Conservation (phyloP, 2,329 filamentous ascomycete genomes). For the Rutstroemia sp. region DNA sequence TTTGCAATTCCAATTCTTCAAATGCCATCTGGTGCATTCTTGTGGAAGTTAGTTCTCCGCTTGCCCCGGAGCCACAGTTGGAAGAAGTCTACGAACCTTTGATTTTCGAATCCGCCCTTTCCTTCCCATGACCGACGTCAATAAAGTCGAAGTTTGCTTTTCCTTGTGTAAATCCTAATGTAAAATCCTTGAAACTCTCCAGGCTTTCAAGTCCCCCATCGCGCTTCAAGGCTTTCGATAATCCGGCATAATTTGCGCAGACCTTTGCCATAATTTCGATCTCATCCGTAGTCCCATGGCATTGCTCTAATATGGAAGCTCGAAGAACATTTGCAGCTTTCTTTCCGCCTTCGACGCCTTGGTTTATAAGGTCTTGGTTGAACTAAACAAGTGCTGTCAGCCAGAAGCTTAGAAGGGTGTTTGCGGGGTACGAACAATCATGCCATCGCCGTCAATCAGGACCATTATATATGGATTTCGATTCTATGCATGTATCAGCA, state of each 20-base stretch:
- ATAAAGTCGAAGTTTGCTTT: slow-evolving; percentile 56
- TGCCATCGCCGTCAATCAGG: slow-evolving; percentile 55
- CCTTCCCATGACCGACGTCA: slow-evolving; percentile 52
- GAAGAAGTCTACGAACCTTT: slow-evolving; percentile 37
- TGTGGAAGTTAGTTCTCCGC: slow-evolving; percentile 12
- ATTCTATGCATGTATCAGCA: slow-evolving; percentile 20
- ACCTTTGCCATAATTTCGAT: slow-evolving; percentile 50
- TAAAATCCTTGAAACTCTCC: slow-evolving; percentile 47
- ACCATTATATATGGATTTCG: slow-evolving; percentile 53
- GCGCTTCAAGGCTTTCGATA: slow-evolving; percentile 42
- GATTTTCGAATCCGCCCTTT: slow-evolving; percentile 53
- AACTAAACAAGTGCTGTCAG: slow-evolving; percentile 39
- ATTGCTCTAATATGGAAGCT: slow-evolving; percentile 40
- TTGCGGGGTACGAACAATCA: slow-evolving; percentile 40
- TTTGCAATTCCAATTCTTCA: slow-evolving; percentile 54
- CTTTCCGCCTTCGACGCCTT: slow-evolving; percentile 39
- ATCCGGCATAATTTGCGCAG: slow-evolving; percentile 45
- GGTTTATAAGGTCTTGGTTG: slow-evolving; percentile 44
- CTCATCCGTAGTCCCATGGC: slow-evolving; percentile 35
- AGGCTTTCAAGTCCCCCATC: slow-evolving; percentile 40
- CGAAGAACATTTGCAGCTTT: slow-evolving; percentile 38
- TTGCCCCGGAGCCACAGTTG: not conserved
- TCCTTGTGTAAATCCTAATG: slow-evolving; percentile 51
- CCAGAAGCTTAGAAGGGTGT: slow-evolving; percentile 10
- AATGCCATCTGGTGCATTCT: slow-evolving; percentile 43